Conservation (phyloP, 345 rosid genomes). For the Boechera retrofracta region DNA sequence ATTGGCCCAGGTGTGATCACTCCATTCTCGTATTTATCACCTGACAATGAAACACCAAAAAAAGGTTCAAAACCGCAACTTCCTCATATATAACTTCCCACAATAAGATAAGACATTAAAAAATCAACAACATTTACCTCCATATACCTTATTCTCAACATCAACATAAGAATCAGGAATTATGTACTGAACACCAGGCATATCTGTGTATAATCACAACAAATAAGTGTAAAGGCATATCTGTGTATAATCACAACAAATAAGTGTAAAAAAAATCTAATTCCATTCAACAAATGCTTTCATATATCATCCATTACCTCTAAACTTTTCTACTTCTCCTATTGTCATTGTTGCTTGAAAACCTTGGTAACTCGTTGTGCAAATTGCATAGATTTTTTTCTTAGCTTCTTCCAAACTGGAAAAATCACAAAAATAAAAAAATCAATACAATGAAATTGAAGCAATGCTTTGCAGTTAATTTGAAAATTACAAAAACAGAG, state of each 20-base stretch:
- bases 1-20: slow-evolving; percentile 76
- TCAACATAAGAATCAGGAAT: slow-evolving; percentile 93
- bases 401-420: slow-evolving; percentile 88
- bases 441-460: no score
- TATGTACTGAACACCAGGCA: slow-evolving; percentile 80
- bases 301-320: slow-evolving; percentile 39
- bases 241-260: slow-evolving; percentile 47
- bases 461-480: not conserved
- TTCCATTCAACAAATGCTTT: not conserved
- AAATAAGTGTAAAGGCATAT: slow-evolving; percentile 42
- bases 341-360: slow-evolving; percentile 90
- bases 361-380: slow-evolving; percentile 88
- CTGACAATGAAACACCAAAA: slow-evolving; percentile 44
- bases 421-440: not conserved
- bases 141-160: slow-evolving; percentile 80
- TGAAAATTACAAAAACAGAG: not conserved
- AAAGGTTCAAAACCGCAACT: not conserved
- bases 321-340: slow-evolving; percentile 75
- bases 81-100: not conserved
- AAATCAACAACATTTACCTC: slow-evolving; percentile 57
- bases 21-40: slow-evolving; percentile 90
- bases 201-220: slow-evolving; percentile 49
- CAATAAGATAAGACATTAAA: not conserved
- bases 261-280: not conserved
- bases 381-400: slow-evolving; percentile 80